Evolutionary conservation across 2,329 filamentous ascomycete genomes (phyloP).

Genomic region (Cladosporium sp.): DNA sequence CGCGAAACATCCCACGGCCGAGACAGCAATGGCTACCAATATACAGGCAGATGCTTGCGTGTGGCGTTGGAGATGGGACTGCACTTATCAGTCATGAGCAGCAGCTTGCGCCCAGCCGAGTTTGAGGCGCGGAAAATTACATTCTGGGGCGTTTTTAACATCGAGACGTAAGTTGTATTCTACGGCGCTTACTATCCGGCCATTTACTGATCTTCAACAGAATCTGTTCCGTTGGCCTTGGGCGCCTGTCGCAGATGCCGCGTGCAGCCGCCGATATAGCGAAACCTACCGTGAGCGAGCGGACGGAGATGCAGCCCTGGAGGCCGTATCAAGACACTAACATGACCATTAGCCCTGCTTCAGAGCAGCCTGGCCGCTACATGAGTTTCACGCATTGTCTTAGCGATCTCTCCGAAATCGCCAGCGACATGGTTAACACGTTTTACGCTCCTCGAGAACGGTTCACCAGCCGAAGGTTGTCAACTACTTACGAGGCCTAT

Average conservation of each 20-base stretch:
- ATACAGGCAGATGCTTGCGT: constrained; percentile 64
- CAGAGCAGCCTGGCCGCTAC: constrained; percentile 58
- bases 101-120: constrained; percentile 35
- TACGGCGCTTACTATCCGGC: background rate
- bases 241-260: constrained; percentile 43
- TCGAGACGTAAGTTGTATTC: constrained; percentile 38
- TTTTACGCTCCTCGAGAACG: constrained; percentile 64
- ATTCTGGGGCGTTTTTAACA: constrained; percentile 48
- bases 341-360: constrained; percentile 49
- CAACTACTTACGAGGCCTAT: constrained; percentile 62
- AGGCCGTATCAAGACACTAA: constrained; percentile 32
- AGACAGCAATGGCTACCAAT: constrained; percentile 67
- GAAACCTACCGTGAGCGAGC: constrained; percentile 34
- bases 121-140: constrained; percentile 45
- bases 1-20: constrained; percentile 62
- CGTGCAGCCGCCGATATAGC: constrained; percentile 44
- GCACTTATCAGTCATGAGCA: constrained; percentile 43
- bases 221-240: constrained; percentile 41
- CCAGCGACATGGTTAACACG: constrained; percentile 64
- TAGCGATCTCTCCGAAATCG: constrained; percentile 65
- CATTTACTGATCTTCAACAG: constrained; percentile 22
- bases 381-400: constrained; percentile 46
- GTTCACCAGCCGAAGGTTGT: constrained; percentile 57
- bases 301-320: constrained; percentile 31
- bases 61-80: constrained; percentile 67